A percentile compares a stretch with the other conserved stretches of the same genome.
Conservation (phyloP, 2,329 filamentous ascomycete genomes). For the Epichloe glyceriae region DNA sequence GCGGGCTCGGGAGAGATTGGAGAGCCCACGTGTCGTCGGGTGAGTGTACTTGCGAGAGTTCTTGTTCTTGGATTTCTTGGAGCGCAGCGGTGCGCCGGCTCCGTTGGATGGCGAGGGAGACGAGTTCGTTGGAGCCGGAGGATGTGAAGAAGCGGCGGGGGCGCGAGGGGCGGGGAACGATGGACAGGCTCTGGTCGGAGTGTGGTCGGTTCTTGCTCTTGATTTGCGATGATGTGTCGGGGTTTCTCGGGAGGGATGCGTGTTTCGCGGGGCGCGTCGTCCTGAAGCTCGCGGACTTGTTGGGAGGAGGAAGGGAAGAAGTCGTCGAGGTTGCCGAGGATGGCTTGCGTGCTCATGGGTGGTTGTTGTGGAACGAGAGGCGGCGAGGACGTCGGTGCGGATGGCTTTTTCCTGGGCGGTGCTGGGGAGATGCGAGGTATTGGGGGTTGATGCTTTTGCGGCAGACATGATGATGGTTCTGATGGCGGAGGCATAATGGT, state of each 20-base stretch:
- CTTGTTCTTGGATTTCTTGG: slow-evolving; percentile 15
- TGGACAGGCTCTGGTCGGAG: neutral
- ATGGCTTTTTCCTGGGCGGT: neutral
- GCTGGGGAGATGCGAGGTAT: neutral
- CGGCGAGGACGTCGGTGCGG: neutral
- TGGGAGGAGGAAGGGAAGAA: slow-evolving; percentile 45
- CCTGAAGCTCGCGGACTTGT: slow-evolving; percentile 38
- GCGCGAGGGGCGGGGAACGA: slow-evolving; percentile 2
- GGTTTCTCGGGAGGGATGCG: neutral
- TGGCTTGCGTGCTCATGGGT: slow-evolving; percentile 36
- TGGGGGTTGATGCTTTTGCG: neutral
- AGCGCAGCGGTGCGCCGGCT: slow-evolving; percentile 22
- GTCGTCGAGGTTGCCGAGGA: slow-evolving; percentile 39
- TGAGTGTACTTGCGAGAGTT: slow-evolving; percentile 12
- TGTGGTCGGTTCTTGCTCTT: slow-evolving; percentile 9
- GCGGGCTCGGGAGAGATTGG: neutral
- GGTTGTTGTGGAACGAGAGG: slow-evolving; percentile 12
- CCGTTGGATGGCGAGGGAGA: slow-evolving; percentile 21
- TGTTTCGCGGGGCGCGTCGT: slow-evolving; percentile 12
- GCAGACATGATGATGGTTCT: neutral
- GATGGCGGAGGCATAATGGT: neutral
- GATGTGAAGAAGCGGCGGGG: slow-evolving; percentile 24
- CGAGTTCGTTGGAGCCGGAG: slow-evolving; percentile 22
- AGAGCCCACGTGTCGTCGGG: neutral
- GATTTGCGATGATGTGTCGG: neutral